phyloP scores from a whole-genome alignment of 305 asterid genomes.

The Fraxinus nigra region DNA sequence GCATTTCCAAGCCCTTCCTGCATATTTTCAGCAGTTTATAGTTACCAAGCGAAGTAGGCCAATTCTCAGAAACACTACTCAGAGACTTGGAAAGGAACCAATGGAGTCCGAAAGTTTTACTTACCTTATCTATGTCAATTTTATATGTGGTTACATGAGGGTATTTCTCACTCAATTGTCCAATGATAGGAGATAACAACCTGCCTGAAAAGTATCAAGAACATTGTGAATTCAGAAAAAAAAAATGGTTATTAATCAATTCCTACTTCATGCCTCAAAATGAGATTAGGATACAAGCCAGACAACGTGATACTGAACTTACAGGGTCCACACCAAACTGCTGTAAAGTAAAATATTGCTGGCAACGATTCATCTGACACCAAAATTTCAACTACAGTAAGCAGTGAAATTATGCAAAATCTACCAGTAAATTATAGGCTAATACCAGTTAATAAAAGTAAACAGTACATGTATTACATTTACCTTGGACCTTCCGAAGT shows the following conservation, averaged over 20 bases:
- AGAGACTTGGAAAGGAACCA: constrained; percentile 12
- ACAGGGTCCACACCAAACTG: constrained; percentile 99
- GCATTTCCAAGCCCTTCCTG: constrained; percentile 74
- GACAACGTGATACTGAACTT: constrained; percentile 32
- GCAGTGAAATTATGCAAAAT: constrained; percentile 15
- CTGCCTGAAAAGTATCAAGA: constrained; percentile 49
- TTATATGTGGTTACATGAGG: constrained; percentile 88
- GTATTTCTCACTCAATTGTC: constrained; percentile 74
- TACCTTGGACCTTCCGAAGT: constrained; percentile 74
- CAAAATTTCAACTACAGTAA: constrained; percentile 21
- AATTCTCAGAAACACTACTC: neutral
- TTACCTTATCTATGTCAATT: constrained; percentile 88
- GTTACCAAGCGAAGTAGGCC: neutral
- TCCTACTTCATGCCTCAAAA: neutral
- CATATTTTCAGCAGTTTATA: constrained; percentile 27
- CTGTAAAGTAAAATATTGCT: constrained; percentile 89
- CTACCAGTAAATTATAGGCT: neutral
- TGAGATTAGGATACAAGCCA: neutral
- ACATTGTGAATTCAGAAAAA: neutral
- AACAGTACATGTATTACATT: neutral
- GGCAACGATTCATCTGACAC: constrained; percentile 78
- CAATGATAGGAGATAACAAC: constrained; percentile 70
- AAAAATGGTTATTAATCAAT: neutral
- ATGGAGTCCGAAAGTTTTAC: neutral
- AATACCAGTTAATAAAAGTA: neutral